phyloP scores from a whole-genome alignment of 176 grass and related monocot genomes.

The Lolium perenne region DNA sequence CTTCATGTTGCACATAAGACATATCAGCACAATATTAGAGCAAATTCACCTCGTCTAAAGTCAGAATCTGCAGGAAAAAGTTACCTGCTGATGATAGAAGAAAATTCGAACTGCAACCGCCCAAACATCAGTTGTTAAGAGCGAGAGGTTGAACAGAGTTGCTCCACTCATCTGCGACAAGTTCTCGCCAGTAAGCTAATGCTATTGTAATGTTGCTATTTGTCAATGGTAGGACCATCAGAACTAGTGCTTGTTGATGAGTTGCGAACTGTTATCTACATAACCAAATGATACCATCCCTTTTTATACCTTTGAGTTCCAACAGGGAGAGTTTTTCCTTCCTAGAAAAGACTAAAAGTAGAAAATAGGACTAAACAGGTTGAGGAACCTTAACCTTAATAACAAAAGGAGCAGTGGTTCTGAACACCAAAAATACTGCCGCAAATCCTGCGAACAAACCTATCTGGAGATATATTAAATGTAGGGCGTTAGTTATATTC shows the following conservation, averaged over 20 bases:
- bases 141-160: slow-evolving; percentile 38
- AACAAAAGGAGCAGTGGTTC: slow-evolving; percentile 26
- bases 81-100: slow-evolving; percentile 46
- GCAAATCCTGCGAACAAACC: slow-evolving; percentile 39
- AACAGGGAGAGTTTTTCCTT: not conserved
- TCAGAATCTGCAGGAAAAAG: not conserved
- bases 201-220: not conserved
- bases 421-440: slow-evolving; percentile 21
- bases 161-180: slow-evolving; percentile 46
- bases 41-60: not conserved
- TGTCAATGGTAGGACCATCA: not conserved
- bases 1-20: not conserved
- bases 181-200: slow-evolving; percentile 8
- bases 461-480: slow-evolving; percentile 20
- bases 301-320: not conserved
- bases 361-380: not conserved
- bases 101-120: slow-evolving; percentile 26
- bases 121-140: slow-evolving; percentile 45
- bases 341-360: not conserved
- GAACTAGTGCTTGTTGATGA: not conserved
- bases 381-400: slow-evolving; percentile 30
- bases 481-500: slow-evolving; percentile 4
- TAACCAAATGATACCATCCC: not conserved
- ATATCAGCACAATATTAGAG: not conserved
- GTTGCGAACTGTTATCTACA: not conserved